These are phyloP conservation scores for Hanseniaspora vineae DNA, from an alignment of 805 yeast genomes.

Conservation along the genomic window DNA sequence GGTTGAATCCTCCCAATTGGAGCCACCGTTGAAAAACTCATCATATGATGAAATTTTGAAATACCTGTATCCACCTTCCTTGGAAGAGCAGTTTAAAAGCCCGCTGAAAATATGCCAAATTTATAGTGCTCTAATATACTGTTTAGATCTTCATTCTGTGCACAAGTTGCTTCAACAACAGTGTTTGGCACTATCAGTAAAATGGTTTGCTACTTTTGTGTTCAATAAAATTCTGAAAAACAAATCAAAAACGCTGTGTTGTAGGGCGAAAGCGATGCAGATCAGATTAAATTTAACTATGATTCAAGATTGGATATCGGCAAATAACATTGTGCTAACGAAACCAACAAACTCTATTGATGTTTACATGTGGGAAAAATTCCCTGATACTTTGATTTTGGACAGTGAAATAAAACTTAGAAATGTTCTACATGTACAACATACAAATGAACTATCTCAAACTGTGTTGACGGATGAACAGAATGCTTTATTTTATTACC, in stretches of 20 bases:
- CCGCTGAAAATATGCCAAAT: slow-evolving; percentile 79
- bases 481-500: slow-evolving; percentile 48
- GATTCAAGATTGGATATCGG: slow-evolving; percentile 80
- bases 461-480: slow-evolving; percentile 9
- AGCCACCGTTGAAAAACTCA: slow-evolving; percentile 18
- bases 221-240: slow-evolving; percentile 63
- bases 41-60: slow-evolving; percentile 63
- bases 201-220: slow-evolving; percentile 59
- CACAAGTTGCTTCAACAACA: slow-evolving; percentile 70
- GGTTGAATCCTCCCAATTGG: not conserved
- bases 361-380: slow-evolving; percentile 25
- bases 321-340: slow-evolving; percentile 18
- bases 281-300: slow-evolving; percentile 75
- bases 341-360: slow-evolving; percentile 24
- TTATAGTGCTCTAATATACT: slow-evolving; percentile 77
- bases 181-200: slow-evolving; percentile 62
- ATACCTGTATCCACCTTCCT: slow-evolving; percentile 76
- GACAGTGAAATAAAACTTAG: slow-evolving; percentile 9
- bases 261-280: slow-evolving; percentile 81
- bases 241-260: slow-evolving; percentile 43
- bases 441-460: not conserved
- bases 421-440: slow-evolving; percentile 1
- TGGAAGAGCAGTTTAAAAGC: slow-evolving; percentile 66
- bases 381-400: slow-evolving; percentile 25
- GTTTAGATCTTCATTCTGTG: slow-evolving; percentile 67